Conservation (phyloP, 208 protist genomes). For the Trypanosoma theileri region DNA sequence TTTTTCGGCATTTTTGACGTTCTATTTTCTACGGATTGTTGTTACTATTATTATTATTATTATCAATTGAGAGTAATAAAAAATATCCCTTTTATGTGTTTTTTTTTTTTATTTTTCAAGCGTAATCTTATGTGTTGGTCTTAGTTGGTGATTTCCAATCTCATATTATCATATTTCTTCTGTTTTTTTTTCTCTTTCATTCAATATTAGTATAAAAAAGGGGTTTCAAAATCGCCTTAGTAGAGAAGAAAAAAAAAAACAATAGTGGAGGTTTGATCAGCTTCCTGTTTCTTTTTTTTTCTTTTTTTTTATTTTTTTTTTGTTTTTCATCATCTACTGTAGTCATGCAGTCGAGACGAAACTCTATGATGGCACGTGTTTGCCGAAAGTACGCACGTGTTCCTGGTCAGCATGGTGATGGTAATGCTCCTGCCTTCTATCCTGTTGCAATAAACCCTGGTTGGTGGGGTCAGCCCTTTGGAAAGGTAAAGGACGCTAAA, state of each 20-base stretch:
- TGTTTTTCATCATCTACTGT: not conserved
- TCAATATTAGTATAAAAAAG: no score
- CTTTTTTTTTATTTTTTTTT: not conserved
- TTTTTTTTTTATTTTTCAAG: no score
- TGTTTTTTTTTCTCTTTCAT: no score
- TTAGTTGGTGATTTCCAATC: no score
- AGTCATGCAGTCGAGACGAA: slow-evolving; percentile 77
- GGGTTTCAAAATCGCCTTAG: no score
- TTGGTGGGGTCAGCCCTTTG: slow-evolving; percentile 89
- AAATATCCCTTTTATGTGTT: no score
- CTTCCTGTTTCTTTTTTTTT: slow-evolving; percentile 2
- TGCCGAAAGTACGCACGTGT: slow-evolving; percentile 84
- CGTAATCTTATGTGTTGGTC: no score
- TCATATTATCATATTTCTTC: no score
- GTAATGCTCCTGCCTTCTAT: slow-evolving; percentile 76
- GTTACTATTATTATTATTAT: slow-evolving; percentile 15
- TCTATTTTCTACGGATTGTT: not conserved
- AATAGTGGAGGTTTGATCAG: no score
- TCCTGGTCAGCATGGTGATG: slow-evolving; percentile 84
- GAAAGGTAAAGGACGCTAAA: slow-evolving; percentile 82
- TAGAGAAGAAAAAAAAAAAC: no score
- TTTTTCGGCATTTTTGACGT: not conserved
- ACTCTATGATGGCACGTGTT: slow-evolving; percentile 83
- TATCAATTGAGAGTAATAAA: not conserved
- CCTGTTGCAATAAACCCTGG: slow-evolving; percentile 87